Evolutionary conservation across 495 filamentous ascomycete species (phyloP).

Genomic region (Lichenothelia convexa): DNA sequence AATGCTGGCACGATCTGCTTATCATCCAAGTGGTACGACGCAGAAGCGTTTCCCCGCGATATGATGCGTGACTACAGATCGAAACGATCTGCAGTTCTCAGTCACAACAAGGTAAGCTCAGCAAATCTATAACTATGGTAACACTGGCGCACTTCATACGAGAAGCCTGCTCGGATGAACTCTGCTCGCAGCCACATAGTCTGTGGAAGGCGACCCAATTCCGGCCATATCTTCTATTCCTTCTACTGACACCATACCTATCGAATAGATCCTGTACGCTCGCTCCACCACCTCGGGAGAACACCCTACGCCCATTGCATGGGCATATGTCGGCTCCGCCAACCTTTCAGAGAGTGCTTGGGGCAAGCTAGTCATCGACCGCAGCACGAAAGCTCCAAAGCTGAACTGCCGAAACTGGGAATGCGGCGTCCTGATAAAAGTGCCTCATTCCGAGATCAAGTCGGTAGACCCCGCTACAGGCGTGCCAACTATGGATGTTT

Average conservation of each 20-base stretch:
- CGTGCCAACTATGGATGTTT: constrained; percentile 28
- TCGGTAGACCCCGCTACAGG: neutral
- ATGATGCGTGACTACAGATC: constrained; percentile 60
- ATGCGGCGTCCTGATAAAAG: constrained; percentile 65
- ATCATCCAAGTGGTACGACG: constrained; percentile 45
- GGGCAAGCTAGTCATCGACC: constrained; percentile 58
- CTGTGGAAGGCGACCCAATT: no score
- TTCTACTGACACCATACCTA: no score
- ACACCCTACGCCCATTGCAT: no score
- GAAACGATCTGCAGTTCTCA: constrained; percentile 45
- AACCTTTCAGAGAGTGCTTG: constrained; percentile 89
- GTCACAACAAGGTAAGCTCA: constrained; percentile 63
- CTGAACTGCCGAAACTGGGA: constrained; percentile 91
- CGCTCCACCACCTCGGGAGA: no score
- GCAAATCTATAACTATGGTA: neutral
- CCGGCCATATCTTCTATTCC: no score
- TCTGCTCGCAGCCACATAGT: no score
- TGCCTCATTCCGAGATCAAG: constrained; percentile 7
- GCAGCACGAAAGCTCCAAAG: constrained; percentile 41
- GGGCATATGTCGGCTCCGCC: constrained; percentile 81
- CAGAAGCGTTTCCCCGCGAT: constrained; percentile 44
- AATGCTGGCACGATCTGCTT: constrained; percentile 68
- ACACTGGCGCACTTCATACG: no score
- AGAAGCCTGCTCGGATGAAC: no score
- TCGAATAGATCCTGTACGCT: constrained; percentile 39